Base-by-base conservation (phyloP, 352 stramenopile genomes). In the Globisporangium radiosum region DNA sequence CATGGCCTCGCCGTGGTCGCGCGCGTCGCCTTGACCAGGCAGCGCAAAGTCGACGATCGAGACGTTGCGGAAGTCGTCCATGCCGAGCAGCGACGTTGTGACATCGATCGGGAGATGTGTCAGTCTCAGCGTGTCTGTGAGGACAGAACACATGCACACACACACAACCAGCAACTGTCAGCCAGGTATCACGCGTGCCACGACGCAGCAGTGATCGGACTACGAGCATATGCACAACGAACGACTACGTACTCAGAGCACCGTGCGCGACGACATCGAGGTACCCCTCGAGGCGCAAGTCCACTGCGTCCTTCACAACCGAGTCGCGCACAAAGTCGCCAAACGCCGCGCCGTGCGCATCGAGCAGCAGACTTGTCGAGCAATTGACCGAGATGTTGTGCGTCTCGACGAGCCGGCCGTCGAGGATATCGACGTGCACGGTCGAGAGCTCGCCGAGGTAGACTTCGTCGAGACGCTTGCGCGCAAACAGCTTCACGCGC, bases 311-410 rank as follows among this genome's bases (percentile, higher is more conserved):
- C 44, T 81, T 69, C 37, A 77, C 61, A 9, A 90, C 72, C 7
- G 80, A 87, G 48, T 80, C 54, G n/a, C 76, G 80, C 56, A 92
- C 80, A 48, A 92, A 90, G 36, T 62, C 60, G 14, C 82, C 82
- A 56, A 92, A 92, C 10, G 72, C 52, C 38, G 63, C 63, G 9
- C 82, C 82, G 9, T 68, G 54, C 38, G 72, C 68, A 17, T 52
- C 64, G 37, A 92, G 74, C 0, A 64, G 50, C 37, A 90, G 60
- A 25, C 76, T 50, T 1, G 82, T 85, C 45, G 70, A 60, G 52
- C 75, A 88, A 6, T 88, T 65, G 15, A 92, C 78, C 7, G 82
- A 87, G 60, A 92, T 76, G 52, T 92, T 92, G 64, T 75, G 85
- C 49, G 66, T 67, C 33, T 73, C 73, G 17, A 88, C 70, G 13